Conservation (phyloP, 139 green algal genomes). For the Pycnococcus provasolii region DNA sequence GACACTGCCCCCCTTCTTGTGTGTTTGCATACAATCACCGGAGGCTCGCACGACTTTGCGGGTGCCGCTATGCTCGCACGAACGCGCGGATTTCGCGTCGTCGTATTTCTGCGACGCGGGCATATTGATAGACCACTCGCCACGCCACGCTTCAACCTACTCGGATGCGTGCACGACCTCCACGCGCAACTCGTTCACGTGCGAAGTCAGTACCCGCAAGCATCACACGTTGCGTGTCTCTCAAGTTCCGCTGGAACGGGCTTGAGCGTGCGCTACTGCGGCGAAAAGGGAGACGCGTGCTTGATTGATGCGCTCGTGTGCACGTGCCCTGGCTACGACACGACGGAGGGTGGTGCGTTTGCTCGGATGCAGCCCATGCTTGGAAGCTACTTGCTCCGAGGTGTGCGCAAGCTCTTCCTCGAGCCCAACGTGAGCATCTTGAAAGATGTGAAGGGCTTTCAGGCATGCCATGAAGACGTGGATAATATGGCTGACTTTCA, state of each 20-base stretch:
- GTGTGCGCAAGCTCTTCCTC: neutral
- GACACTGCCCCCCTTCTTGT: neutral
- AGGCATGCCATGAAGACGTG: neutral
- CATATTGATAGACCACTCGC: neutral
- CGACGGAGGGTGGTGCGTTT: neutral
- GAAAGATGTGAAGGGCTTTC: neutral
- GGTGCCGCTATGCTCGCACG: neutral
- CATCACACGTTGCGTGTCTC: neutral
- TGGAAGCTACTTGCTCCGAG: neutral
- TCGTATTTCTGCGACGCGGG: neutral
- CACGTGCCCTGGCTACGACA: constrained; percentile 5
- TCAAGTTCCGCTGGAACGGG: neutral
- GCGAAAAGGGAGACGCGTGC: neutral
- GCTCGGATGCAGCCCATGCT: neutral
- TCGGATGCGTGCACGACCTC: neutral
- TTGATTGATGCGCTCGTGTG: neutral
- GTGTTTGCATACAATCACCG: constrained; percentile 4
- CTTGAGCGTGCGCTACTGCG: neutral
- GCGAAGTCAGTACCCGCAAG: neutral
- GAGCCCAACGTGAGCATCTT: neutral
- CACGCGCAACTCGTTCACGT: neutral
- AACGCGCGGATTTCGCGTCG: neutral
- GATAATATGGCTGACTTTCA: neutral
- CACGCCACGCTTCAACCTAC: constrained; percentile 1
- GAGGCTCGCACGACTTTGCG: neutral